Conservation (phyloP, 176 grass and related monocot genomes). For the Oryza meyeriana region DNA sequence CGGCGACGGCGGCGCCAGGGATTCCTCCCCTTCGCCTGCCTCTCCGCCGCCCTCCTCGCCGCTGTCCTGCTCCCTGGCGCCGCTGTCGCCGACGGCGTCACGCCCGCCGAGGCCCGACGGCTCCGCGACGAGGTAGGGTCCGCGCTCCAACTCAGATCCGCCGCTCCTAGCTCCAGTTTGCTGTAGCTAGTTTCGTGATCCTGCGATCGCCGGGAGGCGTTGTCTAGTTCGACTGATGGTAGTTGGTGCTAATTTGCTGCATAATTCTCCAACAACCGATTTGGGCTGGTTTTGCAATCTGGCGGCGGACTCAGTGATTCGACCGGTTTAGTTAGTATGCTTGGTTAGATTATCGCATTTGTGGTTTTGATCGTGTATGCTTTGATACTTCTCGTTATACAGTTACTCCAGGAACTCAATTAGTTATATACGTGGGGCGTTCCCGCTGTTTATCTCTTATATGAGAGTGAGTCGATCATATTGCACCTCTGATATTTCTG, state of each 20-base stretch:
- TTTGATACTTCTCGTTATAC: not conserved
- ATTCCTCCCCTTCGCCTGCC: conserved; percentile 9
- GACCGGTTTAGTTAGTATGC: not conserved
- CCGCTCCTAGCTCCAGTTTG: not conserved
- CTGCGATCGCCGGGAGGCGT: not conserved
- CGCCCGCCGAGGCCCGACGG: conserved; percentile 62
- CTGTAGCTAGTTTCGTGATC: not conserved
- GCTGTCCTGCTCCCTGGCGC: conserved; percentile 27
- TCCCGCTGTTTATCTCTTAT: not conserved
- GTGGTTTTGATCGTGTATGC: not conserved
- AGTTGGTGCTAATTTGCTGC: not conserved
- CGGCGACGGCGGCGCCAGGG: conserved; percentile 9
- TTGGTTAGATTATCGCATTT: not conserved
- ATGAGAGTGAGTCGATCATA: not conserved
- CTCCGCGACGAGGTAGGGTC: conserved; percentile 76
- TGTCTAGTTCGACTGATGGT: not conserved
- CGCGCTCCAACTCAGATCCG: conserved; percentile 12
- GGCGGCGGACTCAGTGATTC: not conserved
- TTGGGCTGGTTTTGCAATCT: conserved; percentile 20
- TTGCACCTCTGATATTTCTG: not conserved
- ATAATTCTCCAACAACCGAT: not conserved
- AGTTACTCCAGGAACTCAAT: not conserved
- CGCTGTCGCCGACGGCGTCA: conserved; percentile 56
- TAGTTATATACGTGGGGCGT: conserved; percentile 3
- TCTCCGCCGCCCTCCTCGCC: conserved; percentile 35